A percentile compares a stretch with the other conserved stretches of the same genome.
phyloP scores from a whole-genome alignment of 352 stramenopile genomes.

The Chrysophaeum taylorii region DNA sequence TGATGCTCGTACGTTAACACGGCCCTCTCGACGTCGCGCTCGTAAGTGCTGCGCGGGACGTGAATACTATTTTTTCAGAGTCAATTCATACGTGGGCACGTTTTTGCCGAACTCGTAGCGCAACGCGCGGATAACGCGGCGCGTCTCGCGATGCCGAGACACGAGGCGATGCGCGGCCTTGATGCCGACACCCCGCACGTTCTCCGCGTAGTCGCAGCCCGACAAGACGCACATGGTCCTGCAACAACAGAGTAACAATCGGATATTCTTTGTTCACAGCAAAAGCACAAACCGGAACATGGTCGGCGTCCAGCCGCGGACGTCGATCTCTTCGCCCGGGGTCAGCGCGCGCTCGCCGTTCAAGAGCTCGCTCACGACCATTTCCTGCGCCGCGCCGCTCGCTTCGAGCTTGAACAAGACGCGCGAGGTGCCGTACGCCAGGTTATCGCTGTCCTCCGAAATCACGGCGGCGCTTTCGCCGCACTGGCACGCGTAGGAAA shows the following conservation, averaged over 20 bases:
- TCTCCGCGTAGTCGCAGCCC: conserved; percentile 43
- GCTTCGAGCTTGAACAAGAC: conserved; percentile 86
- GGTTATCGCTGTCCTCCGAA: conserved; percentile 87
- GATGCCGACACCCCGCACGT: conserved; percentile 36
- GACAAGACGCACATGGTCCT: conserved; percentile 45
- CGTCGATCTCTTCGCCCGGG: too few species aligned
- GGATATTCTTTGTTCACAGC: too few species aligned
- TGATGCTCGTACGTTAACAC: background rate
- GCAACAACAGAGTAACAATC: too few species aligned
- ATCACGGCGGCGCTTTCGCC: conserved; percentile 81
- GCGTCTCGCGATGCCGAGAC: background rate
- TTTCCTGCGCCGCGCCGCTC: conserved; percentile 66
- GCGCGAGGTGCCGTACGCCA: conserved; percentile 78
- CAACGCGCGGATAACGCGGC: background rate
- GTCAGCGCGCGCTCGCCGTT: conserved; percentile 20
- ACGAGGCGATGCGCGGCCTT: conserved; percentile 29
- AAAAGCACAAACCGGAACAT: conserved; percentile 47
- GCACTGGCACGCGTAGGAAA: conserved; percentile 74
- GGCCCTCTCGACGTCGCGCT: background rate
- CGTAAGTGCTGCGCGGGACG: background rate
- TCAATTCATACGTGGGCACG: too few species aligned
- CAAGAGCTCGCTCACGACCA: conserved; percentile 28
- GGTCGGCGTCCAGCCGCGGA: conserved; percentile 40
- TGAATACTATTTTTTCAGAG: too few species aligned
- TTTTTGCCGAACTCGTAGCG: background rate